A percentile compares a stretch with the other conserved stretches of the same genome.
These are phyloP conservation scores for Picochlorum sp. DNA, from an alignment of 139 green algal species.

Conservation along the genomic window DNA sequence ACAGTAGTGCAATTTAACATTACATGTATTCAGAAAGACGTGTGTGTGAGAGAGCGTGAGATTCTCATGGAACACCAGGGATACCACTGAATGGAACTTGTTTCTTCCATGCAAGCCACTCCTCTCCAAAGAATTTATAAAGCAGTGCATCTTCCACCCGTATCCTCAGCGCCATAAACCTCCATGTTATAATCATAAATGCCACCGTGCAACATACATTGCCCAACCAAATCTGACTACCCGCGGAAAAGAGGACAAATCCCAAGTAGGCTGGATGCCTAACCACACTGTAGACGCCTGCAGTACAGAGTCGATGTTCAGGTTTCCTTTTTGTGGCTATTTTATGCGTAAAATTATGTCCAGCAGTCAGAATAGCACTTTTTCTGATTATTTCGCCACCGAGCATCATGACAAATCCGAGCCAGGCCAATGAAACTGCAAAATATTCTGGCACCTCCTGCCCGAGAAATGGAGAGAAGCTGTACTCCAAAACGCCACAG, in stretches of 20 bases:
- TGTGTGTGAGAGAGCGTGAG: background rate
- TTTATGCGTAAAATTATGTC: constrained; percentile 63
- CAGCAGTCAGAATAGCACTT: constrained; percentile 50
- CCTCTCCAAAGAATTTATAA: constrained; percentile 47
- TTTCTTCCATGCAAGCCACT: constrained; percentile 40
- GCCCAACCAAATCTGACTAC: constrained; percentile 71
- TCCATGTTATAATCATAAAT: constrained; percentile 41
- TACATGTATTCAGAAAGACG: background rate
- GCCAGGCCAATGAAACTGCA: background rate
- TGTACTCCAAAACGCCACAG: constrained; percentile 31
- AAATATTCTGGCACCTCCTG: constrained; percentile 16
- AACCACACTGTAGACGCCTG: constrained; percentile 57
- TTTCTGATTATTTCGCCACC: constrained; percentile 57
- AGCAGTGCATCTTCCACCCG: constrained; percentile 50
- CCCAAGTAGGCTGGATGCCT: constrained; percentile 86
- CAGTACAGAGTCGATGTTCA: constrained; percentile 42
- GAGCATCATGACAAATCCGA: constrained; percentile 40
- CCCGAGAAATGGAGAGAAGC: constrained; percentile 14
- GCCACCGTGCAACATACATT: constrained; percentile 51
- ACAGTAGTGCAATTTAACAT: too few species aligned
- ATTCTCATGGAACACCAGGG: constrained; percentile 40
- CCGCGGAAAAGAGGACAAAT: constrained; percentile 76
- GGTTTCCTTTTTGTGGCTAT: constrained; percentile 31
- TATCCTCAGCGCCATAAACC: constrained; percentile 57
- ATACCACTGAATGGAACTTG: constrained; percentile 31